A percentile compares a stretch with the other conserved stretches of the same genome.
Conservation (phyloP, 768 basidiomycete species). For the Suillus hirtellus region DNA sequence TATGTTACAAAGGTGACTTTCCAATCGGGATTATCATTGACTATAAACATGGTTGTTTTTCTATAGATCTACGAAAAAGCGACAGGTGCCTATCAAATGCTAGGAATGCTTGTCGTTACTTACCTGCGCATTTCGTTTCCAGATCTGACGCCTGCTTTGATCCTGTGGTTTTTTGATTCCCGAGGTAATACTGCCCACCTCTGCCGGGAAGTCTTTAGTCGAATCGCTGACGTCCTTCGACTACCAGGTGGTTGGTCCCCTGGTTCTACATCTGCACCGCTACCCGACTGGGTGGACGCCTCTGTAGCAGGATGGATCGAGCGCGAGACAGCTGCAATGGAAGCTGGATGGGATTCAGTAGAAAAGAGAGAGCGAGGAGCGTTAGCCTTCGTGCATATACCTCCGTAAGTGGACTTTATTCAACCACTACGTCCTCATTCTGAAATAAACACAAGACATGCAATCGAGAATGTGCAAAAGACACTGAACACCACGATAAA, state of each 20-base stretch:
- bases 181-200: constrained; percentile 42
- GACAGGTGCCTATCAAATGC: constrained; percentile 29
- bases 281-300: constrained; percentile 70
- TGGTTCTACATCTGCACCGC: constrained; percentile 26
- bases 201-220: background rate
- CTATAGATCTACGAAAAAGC: constrained; percentile 29
- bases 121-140: background rate
- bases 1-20: constrained; percentile 24
- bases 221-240: constrained; percentile 11
- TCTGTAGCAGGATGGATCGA: constrained; percentile 63
- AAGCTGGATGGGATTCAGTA: constrained; percentile 56
- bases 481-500: constrained; percentile 39
- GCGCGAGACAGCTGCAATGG: constrained; percentile 53
- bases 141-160: constrained; percentile 49
- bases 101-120: background rate
- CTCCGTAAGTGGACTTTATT: constrained; percentile 49
- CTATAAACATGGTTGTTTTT: background rate
- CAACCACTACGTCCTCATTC: background rate
- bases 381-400: constrained; percentile 75
- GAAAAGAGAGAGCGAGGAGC: constrained; percentile 45
- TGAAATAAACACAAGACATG: constrained; percentile 13
- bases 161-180: constrained; percentile 80
- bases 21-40: background rate
- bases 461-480: constrained; percentile 36
- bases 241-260: constrained; percentile 49